A percentile compares a stretch with the other conserved stretches of the same genome.
Evolutionary conservation across 306 rosid genomes (phyloP).

Genomic region (Vigna angularis): DNA sequence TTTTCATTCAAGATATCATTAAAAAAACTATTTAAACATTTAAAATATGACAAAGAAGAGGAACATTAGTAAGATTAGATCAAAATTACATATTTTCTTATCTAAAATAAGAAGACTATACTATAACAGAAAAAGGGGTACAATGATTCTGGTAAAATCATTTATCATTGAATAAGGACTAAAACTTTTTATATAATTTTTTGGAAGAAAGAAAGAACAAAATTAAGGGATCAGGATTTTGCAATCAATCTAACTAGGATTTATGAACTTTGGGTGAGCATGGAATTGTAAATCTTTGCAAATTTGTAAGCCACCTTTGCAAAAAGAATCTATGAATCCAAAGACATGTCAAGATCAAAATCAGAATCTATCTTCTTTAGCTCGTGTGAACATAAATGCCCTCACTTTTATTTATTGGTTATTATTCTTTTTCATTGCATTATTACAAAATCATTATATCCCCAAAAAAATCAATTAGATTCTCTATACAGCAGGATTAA

Average conservation of each 20-base stretch:
- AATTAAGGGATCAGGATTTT: conserved; percentile 17
- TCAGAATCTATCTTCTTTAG: conserved; percentile 65
- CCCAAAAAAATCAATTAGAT: neutral
- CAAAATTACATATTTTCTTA: too few species aligned
- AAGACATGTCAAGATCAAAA: conserved; percentile 60
- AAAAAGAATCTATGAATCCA: conserved; percentile 55
- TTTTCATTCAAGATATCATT: too few species aligned
- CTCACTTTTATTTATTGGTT: conserved; percentile 47
- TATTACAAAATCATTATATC: conserved; percentile 34
- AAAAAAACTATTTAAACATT: too few species aligned
- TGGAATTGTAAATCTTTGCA: conserved; percentile 39
- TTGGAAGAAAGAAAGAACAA: neutral
- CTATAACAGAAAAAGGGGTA: too few species aligned
- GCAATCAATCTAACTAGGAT: conserved; percentile 13
- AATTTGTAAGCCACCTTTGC: conserved; percentile 51
- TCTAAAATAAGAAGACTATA: too few species aligned
- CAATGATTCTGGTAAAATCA: too few species aligned
- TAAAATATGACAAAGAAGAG: too few species aligned
- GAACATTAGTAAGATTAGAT: too few species aligned
- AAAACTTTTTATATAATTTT: too few species aligned
- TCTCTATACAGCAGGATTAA: conserved; percentile 41
- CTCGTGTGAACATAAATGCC: conserved; percentile 61
- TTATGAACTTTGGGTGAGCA: conserved; percentile 25
- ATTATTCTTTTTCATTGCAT: conserved; percentile 37
- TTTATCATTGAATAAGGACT: too few species aligned